Evolutionary conservation across 192 early-diverging fungal species (phyloP).

Genomic region (Chytriomyces hyalinus): DNA sequence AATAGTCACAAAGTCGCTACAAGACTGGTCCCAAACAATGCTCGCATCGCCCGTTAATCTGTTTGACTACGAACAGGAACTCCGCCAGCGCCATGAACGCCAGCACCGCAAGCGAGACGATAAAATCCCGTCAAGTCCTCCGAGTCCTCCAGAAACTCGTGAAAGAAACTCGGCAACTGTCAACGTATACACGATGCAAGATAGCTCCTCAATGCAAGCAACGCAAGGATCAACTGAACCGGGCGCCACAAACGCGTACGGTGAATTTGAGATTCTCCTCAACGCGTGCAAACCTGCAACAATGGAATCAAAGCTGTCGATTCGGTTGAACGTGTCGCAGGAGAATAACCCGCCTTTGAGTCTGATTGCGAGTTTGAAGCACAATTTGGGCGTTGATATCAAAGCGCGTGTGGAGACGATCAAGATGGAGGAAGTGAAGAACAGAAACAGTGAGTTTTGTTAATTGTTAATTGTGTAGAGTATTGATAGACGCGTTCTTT

Average conservation of each 20-base stretch:
- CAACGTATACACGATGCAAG: background rate
- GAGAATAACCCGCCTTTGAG: slow-evolving; percentile 47
- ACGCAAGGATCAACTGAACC: background rate
- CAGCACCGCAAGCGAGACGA: background rate
- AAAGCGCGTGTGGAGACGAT: slow-evolving; percentile 7
- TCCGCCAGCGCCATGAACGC: background rate
- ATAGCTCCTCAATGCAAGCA: background rate
- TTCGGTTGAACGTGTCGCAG: slow-evolving; percentile 46
- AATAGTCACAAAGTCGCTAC: slow-evolving; percentile 20
- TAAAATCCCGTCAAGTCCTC: background rate
- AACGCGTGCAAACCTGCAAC: slow-evolving; percentile 55
- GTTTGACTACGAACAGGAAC: slow-evolving; percentile 6
- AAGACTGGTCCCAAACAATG: slow-evolving; percentile 34
- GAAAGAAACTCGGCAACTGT: background rate
- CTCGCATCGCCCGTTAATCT: slow-evolving; percentile 19
- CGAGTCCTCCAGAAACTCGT: background rate
- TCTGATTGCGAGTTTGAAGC: slow-evolving; percentile 22
- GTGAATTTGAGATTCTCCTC: slow-evolving; percentile 49
- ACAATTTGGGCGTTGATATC: slow-evolving; percentile 38
- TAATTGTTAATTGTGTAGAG: background rate
- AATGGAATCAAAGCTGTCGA: slow-evolving; percentile 44
- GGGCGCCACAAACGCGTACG: background rate
- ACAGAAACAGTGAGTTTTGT: background rate
- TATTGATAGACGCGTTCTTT: background rate
- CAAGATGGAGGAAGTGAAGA: slow-evolving; percentile 11